These are phyloP conservation scores for Xylaria digitata DNA, from an alignment of 2,329 filamentous ascomycete genomes.

Conservation along the genomic window DNA sequence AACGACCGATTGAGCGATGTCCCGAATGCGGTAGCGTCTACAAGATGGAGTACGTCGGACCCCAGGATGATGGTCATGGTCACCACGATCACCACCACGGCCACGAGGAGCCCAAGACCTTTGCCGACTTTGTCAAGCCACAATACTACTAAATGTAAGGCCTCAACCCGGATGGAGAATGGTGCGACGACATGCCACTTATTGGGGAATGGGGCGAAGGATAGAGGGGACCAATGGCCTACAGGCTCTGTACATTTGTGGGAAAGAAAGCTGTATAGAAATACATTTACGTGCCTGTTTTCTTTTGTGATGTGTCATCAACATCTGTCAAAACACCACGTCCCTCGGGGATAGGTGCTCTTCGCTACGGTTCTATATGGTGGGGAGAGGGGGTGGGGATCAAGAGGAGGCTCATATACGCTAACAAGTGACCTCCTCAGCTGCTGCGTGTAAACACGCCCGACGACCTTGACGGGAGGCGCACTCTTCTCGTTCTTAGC, in stretches of 20 bases:
- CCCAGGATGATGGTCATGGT: constrained; percentile 76
- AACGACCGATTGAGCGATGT: constrained; percentile 94
- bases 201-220: background rate
- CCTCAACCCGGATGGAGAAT: background rate
- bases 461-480: background rate
- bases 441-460: background rate
- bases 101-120: constrained; percentile 90
- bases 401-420: background rate
- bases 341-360: background rate
- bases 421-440: background rate
- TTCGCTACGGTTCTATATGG: background rate
- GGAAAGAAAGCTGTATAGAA: constrained; percentile 43
- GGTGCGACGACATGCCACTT: background rate
- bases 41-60: constrained; percentile 97
- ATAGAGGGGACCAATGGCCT: constrained; percentile 19
- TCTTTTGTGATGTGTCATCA: constrained; percentile 21
- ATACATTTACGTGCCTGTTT: constrained; percentile 35
- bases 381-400: too few species aligned
- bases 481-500: background rate
- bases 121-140: constrained; percentile 94
- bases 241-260: constrained; percentile 44
- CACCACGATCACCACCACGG: constrained; percentile 68
- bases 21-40: constrained; percentile 95
- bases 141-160: constrained; percentile 81
- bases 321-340: background rate